These are phyloP conservation scores for Nepenthes gracilis DNA, from an alignment of 148 eudicot genomes.

Conservation along the genomic window DNA sequence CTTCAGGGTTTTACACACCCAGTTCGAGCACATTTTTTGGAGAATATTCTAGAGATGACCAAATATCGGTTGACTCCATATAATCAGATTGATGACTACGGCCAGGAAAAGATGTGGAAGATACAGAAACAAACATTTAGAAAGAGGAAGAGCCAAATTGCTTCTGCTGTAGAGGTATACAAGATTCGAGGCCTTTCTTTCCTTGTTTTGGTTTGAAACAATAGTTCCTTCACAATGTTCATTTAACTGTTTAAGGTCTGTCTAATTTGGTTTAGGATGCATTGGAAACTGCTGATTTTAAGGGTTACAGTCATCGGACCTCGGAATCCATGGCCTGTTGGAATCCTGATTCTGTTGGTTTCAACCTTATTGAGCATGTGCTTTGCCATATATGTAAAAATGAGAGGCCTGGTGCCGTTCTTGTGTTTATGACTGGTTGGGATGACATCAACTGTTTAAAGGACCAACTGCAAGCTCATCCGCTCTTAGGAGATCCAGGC, in stretches of 20 bases:
- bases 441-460: conserved; percentile 92
- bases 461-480: conserved; percentile 90
- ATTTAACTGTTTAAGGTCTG: conserved; percentile 1
- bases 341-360: conserved; percentile 98
- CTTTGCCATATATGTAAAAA: conserved; percentile 70
- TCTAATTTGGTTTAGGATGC: conserved; percentile 52
- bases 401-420: conserved; percentile 90
- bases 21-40: conserved; percentile 81
- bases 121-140: conserved; percentile 81
- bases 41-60: conserved; percentile 78
- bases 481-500: conserved; percentile 81
- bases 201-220: background rate
- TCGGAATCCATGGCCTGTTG: conserved; percentile 83
- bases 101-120: conserved; percentile 93
- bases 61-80: conserved; percentile 63
- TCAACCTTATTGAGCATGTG: conserved; percentile 86
- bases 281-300: conserved; percentile 55
- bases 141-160: conserved; percentile 89
- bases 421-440: conserved; percentile 99
- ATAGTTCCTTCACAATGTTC: background rate
- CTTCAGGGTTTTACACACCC: conserved; percentile 91
- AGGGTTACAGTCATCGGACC: conserved; percentile 48
- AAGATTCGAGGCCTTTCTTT: conserved; percentile 2
- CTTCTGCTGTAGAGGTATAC: conserved; percentile 88
- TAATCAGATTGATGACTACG: conserved; percentile 97